Evolutionary conservation across 345 rosid species (phyloP), one percentile per base, ranked within the genome.

Genomic region (Lepidium africanum): DNA sequence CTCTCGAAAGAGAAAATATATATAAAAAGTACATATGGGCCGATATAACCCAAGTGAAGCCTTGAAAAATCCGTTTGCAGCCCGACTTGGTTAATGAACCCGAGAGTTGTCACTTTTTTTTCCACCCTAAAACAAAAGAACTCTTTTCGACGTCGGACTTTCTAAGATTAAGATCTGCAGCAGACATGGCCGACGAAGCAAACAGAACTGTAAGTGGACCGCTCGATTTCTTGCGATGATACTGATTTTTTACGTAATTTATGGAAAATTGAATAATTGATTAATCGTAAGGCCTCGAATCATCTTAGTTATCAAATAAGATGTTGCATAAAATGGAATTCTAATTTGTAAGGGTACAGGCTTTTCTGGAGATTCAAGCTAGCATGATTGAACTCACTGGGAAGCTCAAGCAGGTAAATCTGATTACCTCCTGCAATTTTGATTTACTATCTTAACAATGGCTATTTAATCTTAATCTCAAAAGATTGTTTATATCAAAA

Each of bases 371-470:
- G 84, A 78, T 81, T 65, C 88, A 82, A 69, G 76, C 81, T 52
- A 82, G 80, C 74, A 80, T 84, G 88, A 80, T 82, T 38, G 83
- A 84, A 53, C 79, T 82, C 41, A 78, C 83, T 5, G 81, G 75
- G 23, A 84, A 84, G 77, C 57, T 80, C 10, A 84, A 84, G 63
- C 83, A 82, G 86, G 84, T 81, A 47, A 25, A 35, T 14, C n/a
- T 55, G 14, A 35, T 53, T 32, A 14, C 4, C 17, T 55, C 33
- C 33, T 30, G 7, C 33, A 30, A 30, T 30, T 30, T 30, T 55
- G 14, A 54, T 53, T 53, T 14, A 8, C 10, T 55, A 10, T 36
- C 42, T 53, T 15, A 54, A 32, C 23, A 33, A n/a, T 16, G 2
- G 48, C 16, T 39, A 56, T 55, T 52, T 53, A n/a, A n/a, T n/a